A percentile compares a stretch with the other conserved stretches of the same genome.
phyloP scores from a whole-genome alignment of 345 rosid species.

The Angophora floribunda region DNA sequence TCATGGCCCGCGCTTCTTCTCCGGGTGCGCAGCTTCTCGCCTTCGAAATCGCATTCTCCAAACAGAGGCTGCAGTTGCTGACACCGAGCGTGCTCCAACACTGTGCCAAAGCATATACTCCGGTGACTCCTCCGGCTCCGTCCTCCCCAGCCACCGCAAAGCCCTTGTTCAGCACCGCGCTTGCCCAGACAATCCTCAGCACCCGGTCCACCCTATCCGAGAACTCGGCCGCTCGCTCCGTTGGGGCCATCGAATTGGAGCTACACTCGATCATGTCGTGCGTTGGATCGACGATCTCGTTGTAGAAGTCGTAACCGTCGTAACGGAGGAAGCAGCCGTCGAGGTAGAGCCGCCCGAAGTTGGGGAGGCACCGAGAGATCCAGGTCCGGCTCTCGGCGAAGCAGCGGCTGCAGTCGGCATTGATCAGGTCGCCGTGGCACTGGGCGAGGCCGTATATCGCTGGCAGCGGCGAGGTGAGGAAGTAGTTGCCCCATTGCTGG shows the following conservation, averaged over 20 bases:
- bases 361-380: slow-evolving; percentile 18
- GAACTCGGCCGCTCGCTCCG: neutral
- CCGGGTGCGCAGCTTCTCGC: slow-evolving; percentile 27
- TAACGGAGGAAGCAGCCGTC: slow-evolving; percentile 67
- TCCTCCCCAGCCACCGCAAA: slow-evolving; percentile 20
- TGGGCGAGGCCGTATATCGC: slow-evolving; percentile 22
- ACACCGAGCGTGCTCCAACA: slow-evolving; percentile 48
- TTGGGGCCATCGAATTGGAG: neutral
- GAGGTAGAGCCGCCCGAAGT: slow-evolving; percentile 38
- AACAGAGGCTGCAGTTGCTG: slow-evolving; percentile 38
- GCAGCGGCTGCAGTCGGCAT: slow-evolving; percentile 33
- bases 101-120: slow-evolving; percentile 55
- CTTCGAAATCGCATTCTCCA: slow-evolving; percentile 26
- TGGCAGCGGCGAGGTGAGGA: slow-evolving; percentile 1
- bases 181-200: slow-evolving; percentile 19
- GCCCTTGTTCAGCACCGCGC: slow-evolving; percentile 26
- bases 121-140: slow-evolving; percentile 3
- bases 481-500: neutral
- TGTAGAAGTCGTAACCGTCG: slow-evolving; percentile 26
- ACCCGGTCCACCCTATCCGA: slow-evolving; percentile 12
- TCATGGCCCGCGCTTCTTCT: slow-evolving; percentile 41
- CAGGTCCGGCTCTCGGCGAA: slow-evolving; percentile 9
- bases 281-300: slow-evolving; percentile 20
- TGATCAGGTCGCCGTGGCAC: slow-evolving; percentile 32
- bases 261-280: slow-evolving; percentile 16